Conservation (phyloP, 371 early-diverging fungal species). For the Smittium mucronatum region DNA sequence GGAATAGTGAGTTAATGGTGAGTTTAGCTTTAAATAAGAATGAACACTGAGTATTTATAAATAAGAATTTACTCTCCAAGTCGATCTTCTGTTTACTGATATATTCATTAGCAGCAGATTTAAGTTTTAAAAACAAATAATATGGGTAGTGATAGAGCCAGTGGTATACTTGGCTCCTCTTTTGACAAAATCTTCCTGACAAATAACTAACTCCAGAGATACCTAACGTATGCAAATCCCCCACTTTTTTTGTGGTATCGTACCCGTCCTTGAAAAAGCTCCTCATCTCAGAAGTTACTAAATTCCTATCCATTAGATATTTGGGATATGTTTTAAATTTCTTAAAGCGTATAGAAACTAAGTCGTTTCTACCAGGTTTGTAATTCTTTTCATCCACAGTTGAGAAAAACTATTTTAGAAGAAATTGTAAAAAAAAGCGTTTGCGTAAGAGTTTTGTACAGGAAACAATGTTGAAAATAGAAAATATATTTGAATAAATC, state of each 20-base stretch:
- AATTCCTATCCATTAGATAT: neutral
- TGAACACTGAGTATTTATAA: neutral
- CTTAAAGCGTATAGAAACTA: neutral
- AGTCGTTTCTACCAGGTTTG: slow-evolving; percentile 1
- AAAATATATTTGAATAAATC: neutral
- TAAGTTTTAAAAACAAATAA: slow-evolving; percentile 1
- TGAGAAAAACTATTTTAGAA: neutral
- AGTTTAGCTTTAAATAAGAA: neutral
- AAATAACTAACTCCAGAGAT: slow-evolving; percentile 4
- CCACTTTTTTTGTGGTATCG: neutral
- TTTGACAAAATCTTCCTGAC: slow-evolving; percentile 8
- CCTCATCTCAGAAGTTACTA: neutral
- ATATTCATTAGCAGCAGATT: neutral
- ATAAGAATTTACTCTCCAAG: neutral
- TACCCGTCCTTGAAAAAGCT: neutral
- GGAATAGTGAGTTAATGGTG: neutral
- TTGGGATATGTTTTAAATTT: neutral
- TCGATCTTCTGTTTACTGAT: neutral
- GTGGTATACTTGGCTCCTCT: slow-evolving; percentile 5
- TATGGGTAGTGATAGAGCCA: slow-evolving; percentile 9
- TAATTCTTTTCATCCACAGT: neutral
- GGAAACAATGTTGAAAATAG: neutral
- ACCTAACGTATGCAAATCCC: slow-evolving; percentile 3
- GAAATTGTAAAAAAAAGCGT: neutral
- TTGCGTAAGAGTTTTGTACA: no score